Percentiles rank a stretch among this genome's conserved stretches.
Conservation (phyloP, 768 basidiomycete genomes). For the Paxillus ammoniavirescens region DNA sequence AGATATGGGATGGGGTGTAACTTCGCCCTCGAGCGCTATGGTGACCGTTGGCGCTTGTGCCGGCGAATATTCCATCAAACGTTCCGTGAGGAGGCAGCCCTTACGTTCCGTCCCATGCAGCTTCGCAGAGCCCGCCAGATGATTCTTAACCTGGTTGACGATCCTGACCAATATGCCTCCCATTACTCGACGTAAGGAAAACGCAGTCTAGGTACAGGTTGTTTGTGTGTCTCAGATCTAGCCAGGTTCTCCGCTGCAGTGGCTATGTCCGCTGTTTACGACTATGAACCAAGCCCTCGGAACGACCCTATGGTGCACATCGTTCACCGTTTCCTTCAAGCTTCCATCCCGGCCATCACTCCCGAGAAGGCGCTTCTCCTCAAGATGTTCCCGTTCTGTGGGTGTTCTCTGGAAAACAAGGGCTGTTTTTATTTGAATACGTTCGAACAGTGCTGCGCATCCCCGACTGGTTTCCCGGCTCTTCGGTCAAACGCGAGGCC, state of each 20-base stretch:
- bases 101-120: slow-evolving; percentile 7
- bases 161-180: not conserved
- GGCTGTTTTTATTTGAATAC: not conserved
- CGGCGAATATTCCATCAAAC: slow-evolving; percentile 18
- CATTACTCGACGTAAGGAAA: slow-evolving; percentile 6
- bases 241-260: not conserved
- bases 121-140: slow-evolving; percentile 23
- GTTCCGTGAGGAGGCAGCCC: slow-evolving; percentile 2
- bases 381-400: slow-evolving; percentile 16
- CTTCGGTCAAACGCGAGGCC: slow-evolving; percentile 34
- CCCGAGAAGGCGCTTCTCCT: slow-evolving; percentile 16
- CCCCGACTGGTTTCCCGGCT: slow-evolving; percentile 40
- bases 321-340: slow-evolving; percentile 8
- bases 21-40: slow-evolving; percentile 11
- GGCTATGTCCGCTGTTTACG: not conserved
- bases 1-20: slow-evolving; percentile 17
- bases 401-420: not conserved
- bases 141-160: slow-evolving; percentile 8
- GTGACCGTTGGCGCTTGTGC: slow-evolving; percentile 10
- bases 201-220: not conserved
- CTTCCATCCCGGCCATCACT: slow-evolving; percentile 4
- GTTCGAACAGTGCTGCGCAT: slow-evolving; percentile 2
- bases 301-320: slow-evolving; percentile 16
- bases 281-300: slow-evolving; percentile 8
- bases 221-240: not conserved